These are phyloP conservation scores for Pezicula carpinea DNA, from an alignment of 2,329 filamentous ascomycete genomes.

Conservation along the genomic window DNA sequence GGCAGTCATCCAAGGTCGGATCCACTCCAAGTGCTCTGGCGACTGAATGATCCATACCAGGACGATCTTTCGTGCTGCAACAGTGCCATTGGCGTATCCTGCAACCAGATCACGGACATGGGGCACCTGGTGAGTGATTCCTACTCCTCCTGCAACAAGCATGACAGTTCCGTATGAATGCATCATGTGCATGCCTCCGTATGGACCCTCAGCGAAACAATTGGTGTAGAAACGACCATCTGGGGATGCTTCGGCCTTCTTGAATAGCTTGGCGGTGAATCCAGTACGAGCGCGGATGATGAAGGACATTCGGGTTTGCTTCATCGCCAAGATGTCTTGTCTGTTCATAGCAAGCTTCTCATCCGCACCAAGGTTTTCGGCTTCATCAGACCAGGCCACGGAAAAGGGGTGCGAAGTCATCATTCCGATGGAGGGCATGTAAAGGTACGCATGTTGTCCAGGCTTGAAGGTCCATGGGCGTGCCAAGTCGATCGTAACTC, in stretches of 20 bases:
- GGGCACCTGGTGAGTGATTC: conserved; percentile 75
- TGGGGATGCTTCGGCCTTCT: conserved; percentile 57
- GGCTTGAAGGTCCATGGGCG: conserved; percentile 73
- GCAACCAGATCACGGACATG: conserved; percentile 69
- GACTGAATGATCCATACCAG: conserved; percentile 77
- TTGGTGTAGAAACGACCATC: conserved; percentile 58
- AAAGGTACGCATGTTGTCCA: conserved; percentile 76
- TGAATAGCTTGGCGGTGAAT: conserved; percentile 66
- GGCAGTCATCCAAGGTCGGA: conserved; percentile 77
- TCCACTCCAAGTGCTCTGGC: conserved; percentile 79
- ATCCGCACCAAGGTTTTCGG: conserved; percentile 37
- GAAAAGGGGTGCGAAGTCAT: conserved; percentile 79
- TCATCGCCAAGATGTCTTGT: conserved; percentile 53
- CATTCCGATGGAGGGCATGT: conserved; percentile 67
- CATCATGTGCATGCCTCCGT: conserved; percentile 66
- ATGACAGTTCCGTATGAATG: conserved; percentile 74
- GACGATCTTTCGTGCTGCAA: conserved; percentile 66
- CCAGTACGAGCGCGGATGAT: conserved; percentile 70
- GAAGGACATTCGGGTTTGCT: conserved; percentile 64
- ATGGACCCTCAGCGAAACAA: conserved; percentile 72
- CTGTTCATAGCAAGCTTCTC: conserved; percentile 57
- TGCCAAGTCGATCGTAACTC: conserved; percentile 69
- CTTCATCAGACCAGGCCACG: conserved; percentile 71
- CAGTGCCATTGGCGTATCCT: conserved; percentile 63
- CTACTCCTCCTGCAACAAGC: conserved; percentile 75